Evolutionary conservation across 2,329 filamentous ascomycete species (phyloP).

Genomic region (Clarireedia hainanense): DNA sequence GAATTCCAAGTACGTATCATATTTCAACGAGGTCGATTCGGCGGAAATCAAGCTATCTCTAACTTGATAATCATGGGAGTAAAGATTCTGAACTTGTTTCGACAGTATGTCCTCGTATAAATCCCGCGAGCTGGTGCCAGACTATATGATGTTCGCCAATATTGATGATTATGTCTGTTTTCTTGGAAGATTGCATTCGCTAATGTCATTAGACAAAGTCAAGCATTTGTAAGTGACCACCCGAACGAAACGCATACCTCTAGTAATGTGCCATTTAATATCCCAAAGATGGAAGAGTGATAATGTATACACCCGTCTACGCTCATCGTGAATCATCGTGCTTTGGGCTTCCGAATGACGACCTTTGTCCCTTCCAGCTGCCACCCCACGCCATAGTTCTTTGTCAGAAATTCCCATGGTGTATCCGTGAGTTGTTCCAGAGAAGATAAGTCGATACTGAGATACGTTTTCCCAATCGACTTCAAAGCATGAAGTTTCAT

Average conservation of each 20-base stretch:
- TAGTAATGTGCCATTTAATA: neutral
- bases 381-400: slow-evolving; percentile 75
- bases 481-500: slow-evolving; percentile 73
- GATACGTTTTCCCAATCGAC: slow-evolving; percentile 75
- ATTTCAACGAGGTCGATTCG: no score
- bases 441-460: slow-evolving; percentile 60
- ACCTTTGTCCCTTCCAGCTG: slow-evolving; percentile 65
- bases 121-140: no score
- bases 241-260: neutral
- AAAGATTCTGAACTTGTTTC: no score
- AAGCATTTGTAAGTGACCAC: no score
- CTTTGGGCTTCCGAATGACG: slow-evolving; percentile 60
- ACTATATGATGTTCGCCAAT: no score
- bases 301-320: neutral
- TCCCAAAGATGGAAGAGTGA: neutral
- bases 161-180: no score
- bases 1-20: no score
- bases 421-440: slow-evolving; percentile 61
- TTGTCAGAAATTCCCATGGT: slow-evolving; percentile 64
- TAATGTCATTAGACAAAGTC: no score
- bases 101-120: no score
- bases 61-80: no score
- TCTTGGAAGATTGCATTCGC: no score
- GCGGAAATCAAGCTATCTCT: no score
- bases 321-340: slow-evolving; percentile 27